These are phyloP conservation scores for Cordyceps farinosa DNA, from an alignment of 2,329 filamentous ascomycete genomes.

Conservation along the genomic window DNA sequence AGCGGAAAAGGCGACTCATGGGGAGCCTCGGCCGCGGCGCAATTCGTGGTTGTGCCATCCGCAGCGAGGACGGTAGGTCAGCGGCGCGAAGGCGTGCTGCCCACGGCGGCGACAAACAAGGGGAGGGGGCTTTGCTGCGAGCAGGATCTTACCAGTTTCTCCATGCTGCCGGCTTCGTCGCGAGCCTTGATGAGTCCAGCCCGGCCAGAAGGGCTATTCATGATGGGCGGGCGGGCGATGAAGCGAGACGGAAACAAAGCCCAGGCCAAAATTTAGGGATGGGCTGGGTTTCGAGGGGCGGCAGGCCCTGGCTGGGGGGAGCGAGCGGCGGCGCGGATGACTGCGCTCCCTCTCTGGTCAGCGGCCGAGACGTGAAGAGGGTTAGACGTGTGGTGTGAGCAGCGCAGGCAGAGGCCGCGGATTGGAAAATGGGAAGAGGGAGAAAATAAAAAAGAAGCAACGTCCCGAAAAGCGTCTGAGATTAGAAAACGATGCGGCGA, in stretches of 20 bases:
- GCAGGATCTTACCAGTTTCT: constrained; percentile 53
- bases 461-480: constrained; percentile 1
- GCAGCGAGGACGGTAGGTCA: not conserved
- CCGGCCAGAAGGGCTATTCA: constrained; percentile 48
- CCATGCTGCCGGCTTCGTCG: constrained; percentile 50
- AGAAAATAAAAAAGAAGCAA: not conserved
- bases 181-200: constrained; percentile 55
- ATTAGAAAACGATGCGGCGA: constrained; percentile 9
- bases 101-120: not conserved
- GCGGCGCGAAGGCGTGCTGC: not conserved
- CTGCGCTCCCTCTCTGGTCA: not conserved
- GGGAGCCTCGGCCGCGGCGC: not conserved
- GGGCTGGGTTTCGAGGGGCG: constrained; percentile 14
- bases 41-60: not conserved
- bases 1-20: not conserved
- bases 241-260: constrained; percentile 9
- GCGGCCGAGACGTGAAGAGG: not conserved
- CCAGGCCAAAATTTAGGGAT: constrained; percentile 3
- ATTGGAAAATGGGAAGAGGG: not conserved
- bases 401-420: not conserved
- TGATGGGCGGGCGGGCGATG: constrained; percentile 24
- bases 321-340: not conserved
- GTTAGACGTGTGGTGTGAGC: not conserved
- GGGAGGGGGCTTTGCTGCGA: constrained; percentile 8
- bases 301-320: constrained; percentile 5